These are phyloP conservation scores for Hortiboletus campestris DNA, from an alignment of 768 basidiomycete genomes.

Conservation along the genomic window DNA sequence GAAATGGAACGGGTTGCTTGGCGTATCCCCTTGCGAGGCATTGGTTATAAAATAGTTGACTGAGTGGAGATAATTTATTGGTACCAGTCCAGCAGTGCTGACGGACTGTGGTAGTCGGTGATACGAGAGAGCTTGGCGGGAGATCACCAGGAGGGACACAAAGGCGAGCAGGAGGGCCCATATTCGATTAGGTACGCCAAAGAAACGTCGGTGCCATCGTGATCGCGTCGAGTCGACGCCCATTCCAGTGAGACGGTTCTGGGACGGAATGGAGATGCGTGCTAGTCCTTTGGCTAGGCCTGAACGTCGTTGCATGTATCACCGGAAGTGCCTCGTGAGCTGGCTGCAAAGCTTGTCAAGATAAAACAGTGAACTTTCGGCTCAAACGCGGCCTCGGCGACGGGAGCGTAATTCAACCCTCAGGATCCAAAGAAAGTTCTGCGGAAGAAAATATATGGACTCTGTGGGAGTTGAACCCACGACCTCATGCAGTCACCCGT, in stretches of 20 bases:
- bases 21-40: conserved; percentile 34
- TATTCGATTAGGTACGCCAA: conserved; percentile 68
- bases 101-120: conserved; percentile 24
- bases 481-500: conserved; percentile 30
- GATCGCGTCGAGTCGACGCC: conserved; percentile 46
- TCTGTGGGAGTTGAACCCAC: conserved; percentile 38
- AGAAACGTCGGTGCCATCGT: conserved; percentile 51
- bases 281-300: conserved; percentile 48
- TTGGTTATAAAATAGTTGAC: conserved; percentile 26
- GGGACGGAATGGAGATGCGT: conserved; percentile 51
- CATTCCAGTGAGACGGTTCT: conserved; percentile 43
- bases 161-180: conserved; percentile 61
- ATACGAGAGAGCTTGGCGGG: conserved; percentile 51
- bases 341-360: conserved; percentile 1
- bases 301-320: conserved; percentile 63
- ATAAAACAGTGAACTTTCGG: conserved; percentile 3
- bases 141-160: conserved; percentile 52
- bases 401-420: neutral
- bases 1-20: conserved; percentile 76
- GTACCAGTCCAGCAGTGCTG: conserved; percentile 48
- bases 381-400: neutral
- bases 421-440: too few species aligned
- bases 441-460: conserved; percentile 13
- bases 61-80: conserved; percentile 84
- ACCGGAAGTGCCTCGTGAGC: neutral